Percentiles rank a stretch among this genome's conserved stretches.
Evolutionary conservation across 305 asterid genomes (phyloP).

Genomic region (Striga hermonthica): DNA sequence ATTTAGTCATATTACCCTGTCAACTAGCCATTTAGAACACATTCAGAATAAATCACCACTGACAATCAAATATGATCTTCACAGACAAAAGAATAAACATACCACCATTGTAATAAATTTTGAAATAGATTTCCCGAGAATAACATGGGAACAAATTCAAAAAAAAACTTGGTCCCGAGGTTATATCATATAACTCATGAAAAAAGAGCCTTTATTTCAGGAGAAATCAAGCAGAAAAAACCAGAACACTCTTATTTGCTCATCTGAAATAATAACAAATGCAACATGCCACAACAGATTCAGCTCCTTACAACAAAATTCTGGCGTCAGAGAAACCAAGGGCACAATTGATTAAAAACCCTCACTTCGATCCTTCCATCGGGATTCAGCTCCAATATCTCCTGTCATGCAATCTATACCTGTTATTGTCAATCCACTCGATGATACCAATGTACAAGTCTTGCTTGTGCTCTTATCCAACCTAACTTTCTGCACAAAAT

Average conservation of each 20-base stretch:
- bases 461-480: constrained; percentile 70
- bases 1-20: too few species aligned
- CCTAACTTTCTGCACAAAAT: constrained; percentile 73
- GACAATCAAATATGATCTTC: not conserved
- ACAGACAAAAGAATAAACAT: not conserved
- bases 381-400: constrained; percentile 82
- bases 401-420: constrained; percentile 91
- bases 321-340: too few species aligned
- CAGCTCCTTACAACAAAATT: too few species aligned
- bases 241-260: too few species aligned
- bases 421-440: constrained; percentile 70
- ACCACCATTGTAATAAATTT: too few species aligned
- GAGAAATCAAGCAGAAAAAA: not conserved
- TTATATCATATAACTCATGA: not conserved
- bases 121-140: not conserved
- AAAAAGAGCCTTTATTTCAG: not conserved
- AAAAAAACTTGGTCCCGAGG: not conserved
- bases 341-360: too few species aligned
- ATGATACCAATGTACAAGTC: constrained; percentile 34
- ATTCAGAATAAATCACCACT: not conserved
- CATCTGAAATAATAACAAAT: too few species aligned
- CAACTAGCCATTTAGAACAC: too few species aligned
- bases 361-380: not conserved
- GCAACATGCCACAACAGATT: too few species aligned
- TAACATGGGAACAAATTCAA: not conserved